Conservation (phyloP, 352 stramenopile species). For the Pythium angustatum region DNA sequence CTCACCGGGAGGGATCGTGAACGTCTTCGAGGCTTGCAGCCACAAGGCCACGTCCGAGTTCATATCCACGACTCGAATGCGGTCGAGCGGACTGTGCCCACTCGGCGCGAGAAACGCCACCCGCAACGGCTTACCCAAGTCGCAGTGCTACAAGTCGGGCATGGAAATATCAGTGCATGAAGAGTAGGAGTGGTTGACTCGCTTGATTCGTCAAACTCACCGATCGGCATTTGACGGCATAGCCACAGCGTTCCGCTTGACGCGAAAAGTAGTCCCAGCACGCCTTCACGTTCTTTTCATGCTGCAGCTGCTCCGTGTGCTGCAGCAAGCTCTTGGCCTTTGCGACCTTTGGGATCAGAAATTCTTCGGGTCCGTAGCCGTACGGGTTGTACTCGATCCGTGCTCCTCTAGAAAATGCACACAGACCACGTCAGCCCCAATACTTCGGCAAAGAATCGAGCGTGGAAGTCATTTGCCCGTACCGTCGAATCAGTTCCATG, state of each 20-base stretch:
- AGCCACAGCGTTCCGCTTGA: slow-evolving; percentile 66
- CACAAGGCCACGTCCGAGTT: slow-evolving; percentile 77
- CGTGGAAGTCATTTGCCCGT: background rate
- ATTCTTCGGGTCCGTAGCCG: slow-evolving; percentile 83
- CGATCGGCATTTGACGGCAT: slow-evolving; percentile 73
- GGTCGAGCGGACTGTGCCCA: slow-evolving; percentile 72
- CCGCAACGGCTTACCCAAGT: slow-evolving; percentile 78
- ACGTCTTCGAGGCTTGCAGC: slow-evolving; percentile 86
- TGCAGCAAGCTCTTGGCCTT: slow-evolving; percentile 84
- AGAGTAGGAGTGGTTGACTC: too few species aligned
- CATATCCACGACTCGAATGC: slow-evolving; percentile 86
- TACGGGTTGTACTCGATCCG: slow-evolving; percentile 82
- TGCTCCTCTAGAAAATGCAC: slow-evolving; percentile 39
- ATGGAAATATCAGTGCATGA: background rate
- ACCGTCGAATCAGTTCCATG: slow-evolving; percentile 72
- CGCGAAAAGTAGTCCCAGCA: slow-evolving; percentile 80
- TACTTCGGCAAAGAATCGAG: background rate
- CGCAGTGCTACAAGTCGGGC: slow-evolving; percentile 50
- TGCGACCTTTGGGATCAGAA: slow-evolving; percentile 78
- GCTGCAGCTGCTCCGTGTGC: slow-evolving; percentile 84
- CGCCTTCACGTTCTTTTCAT: slow-evolving; percentile 75
- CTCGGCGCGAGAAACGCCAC: slow-evolving; percentile 74
- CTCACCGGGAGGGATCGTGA: slow-evolving; percentile 71
- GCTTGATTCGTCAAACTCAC: too few species aligned
- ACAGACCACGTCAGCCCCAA: background rate